Base-by-base conservation (phyloP, 108 stramenopile species). In the Nitzschia sp. region DNA sequence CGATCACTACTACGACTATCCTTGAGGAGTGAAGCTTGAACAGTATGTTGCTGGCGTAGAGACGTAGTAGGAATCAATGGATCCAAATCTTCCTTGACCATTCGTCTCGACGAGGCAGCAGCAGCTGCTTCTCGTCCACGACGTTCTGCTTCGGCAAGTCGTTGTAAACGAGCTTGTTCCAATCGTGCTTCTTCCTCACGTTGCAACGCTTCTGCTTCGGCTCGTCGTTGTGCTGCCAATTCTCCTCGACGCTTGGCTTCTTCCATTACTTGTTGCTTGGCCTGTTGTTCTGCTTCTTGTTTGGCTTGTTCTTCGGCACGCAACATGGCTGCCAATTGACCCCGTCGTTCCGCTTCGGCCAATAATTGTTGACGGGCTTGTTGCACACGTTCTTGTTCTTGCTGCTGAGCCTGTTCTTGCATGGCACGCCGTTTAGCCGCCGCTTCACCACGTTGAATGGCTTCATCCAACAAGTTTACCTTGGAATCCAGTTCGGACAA, bases 201-300 rank as follows among this genome's bases (percentile, higher is more conserved):
- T 51, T 51, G 11, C n/a, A 5, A 19, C 11, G 49, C 49, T 51
- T 51, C 49, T 51, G 49, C 49, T 8, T 51, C 49, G 13, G 49
- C 49, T 21, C 49, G 8, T 5, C 11, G 8, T 5, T 5, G 49
- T n/a, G 49, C 49, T 21, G n/a, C 49, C 13, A 51, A 19, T 23
- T 51, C 49, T 17, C 49, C 49, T 5, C 49, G 49, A 19, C 49
- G 49, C 21, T 51, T 51, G 49, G 49, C 49, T 51, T 51, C 49
- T 5, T 23, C 49, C 49, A 51, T n/a, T 8, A 51, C n/a, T 4
- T 19, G 13, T n/a, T 51, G 8, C 21, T 51, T 51, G 13, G 49
- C 8, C 5, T 51, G 18, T 51, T 51, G 18, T 51, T 51, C 49
- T 9, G 49, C 49, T 19, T 51, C 21, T 51, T 19, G 13, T 23